phyloP scores from a whole-genome alignment of 2,329 filamentous ascomycete genomes.

The Fonsecaea erecta region DNA sequence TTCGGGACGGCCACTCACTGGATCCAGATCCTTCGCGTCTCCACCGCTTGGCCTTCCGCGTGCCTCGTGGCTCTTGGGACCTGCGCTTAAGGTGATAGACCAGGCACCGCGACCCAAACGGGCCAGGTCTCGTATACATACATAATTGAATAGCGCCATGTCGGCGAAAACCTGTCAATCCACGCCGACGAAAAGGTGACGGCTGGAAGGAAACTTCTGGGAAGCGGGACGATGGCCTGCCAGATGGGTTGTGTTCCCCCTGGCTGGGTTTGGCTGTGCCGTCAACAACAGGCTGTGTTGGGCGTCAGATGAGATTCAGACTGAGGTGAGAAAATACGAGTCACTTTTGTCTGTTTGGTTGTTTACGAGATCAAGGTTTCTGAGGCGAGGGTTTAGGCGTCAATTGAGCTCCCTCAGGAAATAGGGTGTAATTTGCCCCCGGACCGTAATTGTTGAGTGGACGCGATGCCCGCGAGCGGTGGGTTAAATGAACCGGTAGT shows the following conservation, averaged over 20 bases:
- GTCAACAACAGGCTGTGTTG: constrained; percentile 1
- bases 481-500: not conserved
- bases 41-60: constrained; percentile 14
- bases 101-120: not conserved
- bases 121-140: constrained; percentile 1
- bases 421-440: constrained; percentile 9
- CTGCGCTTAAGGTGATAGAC: constrained; percentile 6
- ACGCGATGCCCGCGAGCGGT: not conserved
- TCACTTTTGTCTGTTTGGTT: not conserved
- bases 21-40: constrained; percentile 20
- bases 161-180: constrained; percentile 8
- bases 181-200: constrained; percentile 2
- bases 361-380: not conserved
- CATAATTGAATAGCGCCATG: constrained; percentile 12
- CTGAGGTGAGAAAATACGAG: constrained; percentile 16
- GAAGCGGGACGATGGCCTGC: not conserved
- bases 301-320: not conserved
- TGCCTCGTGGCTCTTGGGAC: constrained; percentile 17
- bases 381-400: too few relatives aligned
- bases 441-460: not conserved
- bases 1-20: constrained; percentile 1
- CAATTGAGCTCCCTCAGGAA: constrained; percentile 1
- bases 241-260: not conserved
- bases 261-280: not conserved
- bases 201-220: not conserved